Evolutionary conservation across 441 rosid genomes (phyloP).

Genomic region (Eugenia klotzschiana): DNA sequence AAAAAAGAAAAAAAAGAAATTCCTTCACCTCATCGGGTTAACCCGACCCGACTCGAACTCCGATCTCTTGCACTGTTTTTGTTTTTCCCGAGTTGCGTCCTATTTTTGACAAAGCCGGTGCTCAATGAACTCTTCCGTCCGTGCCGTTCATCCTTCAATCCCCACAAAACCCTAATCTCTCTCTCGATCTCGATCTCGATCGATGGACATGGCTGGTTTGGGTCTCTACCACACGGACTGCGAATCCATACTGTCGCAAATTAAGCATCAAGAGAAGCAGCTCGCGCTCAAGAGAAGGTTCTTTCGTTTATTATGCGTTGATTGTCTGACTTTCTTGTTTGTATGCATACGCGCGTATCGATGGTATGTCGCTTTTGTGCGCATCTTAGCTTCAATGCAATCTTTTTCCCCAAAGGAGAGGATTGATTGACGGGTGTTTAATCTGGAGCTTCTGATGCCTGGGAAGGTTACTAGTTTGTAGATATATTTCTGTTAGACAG

Average conservation of each 20-base stretch:
- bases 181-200: neutral
- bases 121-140: neutral
- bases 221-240: constrained; percentile 18
- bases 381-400: neutral
- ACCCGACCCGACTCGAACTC: neutral
- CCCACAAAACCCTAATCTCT: neutral
- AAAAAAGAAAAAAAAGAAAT: too few relatives aligned
- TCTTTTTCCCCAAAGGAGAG: neutral
- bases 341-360: neutral
- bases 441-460: neutral
- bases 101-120: neutral
- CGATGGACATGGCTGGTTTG: constrained; percentile 1
- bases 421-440: neutral
- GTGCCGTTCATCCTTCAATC: neutral
- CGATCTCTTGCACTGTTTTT: neutral
- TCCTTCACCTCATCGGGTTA: neutral
- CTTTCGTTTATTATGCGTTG: neutral
- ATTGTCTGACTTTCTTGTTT: neutral
- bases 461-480: neutral
- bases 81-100: neutral
- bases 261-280: constrained; percentile 30
- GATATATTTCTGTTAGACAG: neutral
- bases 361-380: neutral
- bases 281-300: constrained; percentile 47
- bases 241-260: constrained; percentile 20